phyloP scores from a whole-genome alignment of 179 eudicot species.

The Silene vulgaris region DNA sequence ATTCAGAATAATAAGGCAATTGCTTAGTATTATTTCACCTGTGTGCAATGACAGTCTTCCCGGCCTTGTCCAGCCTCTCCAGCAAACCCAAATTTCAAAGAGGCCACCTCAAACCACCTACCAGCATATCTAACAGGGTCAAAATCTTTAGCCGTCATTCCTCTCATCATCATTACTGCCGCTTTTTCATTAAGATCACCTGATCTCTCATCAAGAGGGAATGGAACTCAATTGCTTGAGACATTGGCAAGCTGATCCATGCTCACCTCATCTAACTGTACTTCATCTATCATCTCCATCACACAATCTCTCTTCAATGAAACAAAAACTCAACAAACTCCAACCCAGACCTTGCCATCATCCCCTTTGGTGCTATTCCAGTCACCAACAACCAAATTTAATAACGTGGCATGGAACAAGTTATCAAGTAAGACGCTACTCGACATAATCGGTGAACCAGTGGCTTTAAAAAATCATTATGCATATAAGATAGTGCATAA shows the following conservation, averaged over 20 bases:
- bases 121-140: constrained; percentile 88
- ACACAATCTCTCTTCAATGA: no score
- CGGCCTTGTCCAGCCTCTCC: constrained; percentile 58
- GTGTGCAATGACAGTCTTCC: constrained; percentile 98
- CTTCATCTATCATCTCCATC: no score
- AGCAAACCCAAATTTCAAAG: constrained; percentile 89
- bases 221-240: constrained; percentile 31
- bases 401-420: no score
- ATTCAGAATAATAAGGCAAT: background rate
- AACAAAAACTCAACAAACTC: no score
- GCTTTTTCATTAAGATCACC: constrained; percentile 33
- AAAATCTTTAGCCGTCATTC: constrained; percentile 70
- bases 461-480: no score
- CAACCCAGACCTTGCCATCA: no score
- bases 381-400: no score
- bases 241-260: constrained; percentile 51
- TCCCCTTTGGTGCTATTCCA: no score
- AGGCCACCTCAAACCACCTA: constrained; percentile 97
- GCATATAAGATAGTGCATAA: no score
- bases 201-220: constrained; percentile 52
- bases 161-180: constrained; percentile 69
- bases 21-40: constrained; percentile 38
- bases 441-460: no score
- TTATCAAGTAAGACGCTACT: no score
- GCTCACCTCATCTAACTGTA: no score